Percentiles rank a stretch among this genome's conserved stretches.
phyloP scores from a whole-genome alignment of 75 land plant species.

The Sequoiadendron giganteum region DNA sequence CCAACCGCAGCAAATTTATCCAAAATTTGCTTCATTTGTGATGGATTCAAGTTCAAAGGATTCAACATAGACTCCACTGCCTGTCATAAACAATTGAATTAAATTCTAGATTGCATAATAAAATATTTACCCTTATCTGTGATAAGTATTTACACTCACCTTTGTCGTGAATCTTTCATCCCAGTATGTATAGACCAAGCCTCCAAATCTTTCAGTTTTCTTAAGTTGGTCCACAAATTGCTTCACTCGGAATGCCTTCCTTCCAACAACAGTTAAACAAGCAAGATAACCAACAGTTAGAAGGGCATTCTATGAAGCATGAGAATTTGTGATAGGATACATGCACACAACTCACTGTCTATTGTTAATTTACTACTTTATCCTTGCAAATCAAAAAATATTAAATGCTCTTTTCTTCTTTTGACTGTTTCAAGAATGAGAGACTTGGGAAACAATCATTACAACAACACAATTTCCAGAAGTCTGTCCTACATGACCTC shows the following conservation, averaged over 20 bases:
- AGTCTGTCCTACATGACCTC: neutral
- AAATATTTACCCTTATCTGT: neutral
- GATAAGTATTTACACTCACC: constrained; percentile 24
- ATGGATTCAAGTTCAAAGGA: constrained; percentile 59
- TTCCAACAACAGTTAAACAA: neutral
- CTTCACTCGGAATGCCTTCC: constrained; percentile 53
- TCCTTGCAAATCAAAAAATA: neutral
- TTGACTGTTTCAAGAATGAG: neutral
- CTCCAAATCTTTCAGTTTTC: constrained; percentile 59
- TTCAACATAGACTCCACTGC: constrained; percentile 59
- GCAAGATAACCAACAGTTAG: neutral
- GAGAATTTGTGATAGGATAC: neutral
- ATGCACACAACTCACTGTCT: neutral
- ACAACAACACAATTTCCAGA: neutral
- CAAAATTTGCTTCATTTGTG: constrained; percentile 40
- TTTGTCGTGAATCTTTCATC: constrained; percentile 77
- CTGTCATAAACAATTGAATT: constrained; percentile 25
- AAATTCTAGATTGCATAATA: neutral
- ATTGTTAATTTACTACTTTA: neutral
- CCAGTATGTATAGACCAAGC: constrained; percentile 68
- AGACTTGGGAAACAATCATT: neutral
- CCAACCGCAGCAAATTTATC: constrained; percentile 95
- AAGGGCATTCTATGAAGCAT: neutral
- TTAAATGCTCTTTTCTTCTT: neutral
- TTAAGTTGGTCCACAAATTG: constrained; percentile 59